Conservation (phyloP, 2,329 filamentous ascomycete genomes). For the Colletotrichum graminicola region DNA sequence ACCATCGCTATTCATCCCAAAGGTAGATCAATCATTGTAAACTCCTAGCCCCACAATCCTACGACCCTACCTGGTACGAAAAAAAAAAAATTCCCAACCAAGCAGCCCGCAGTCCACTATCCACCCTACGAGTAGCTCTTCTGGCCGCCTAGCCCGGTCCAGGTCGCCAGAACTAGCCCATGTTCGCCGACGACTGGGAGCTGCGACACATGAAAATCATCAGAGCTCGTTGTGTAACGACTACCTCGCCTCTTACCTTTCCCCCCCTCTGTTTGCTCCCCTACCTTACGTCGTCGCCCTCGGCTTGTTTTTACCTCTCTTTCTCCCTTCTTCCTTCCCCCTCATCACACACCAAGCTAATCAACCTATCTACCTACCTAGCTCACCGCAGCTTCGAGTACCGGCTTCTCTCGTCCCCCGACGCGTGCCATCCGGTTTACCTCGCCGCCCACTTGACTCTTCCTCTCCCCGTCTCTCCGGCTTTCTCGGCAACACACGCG, state of each 20-base stretch:
- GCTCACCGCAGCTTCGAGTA: conserved; percentile 8
- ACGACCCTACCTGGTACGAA: not conserved
- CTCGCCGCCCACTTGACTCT: not conserved
- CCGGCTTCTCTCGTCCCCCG: not conserved
- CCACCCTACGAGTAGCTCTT: conserved; percentile 9
- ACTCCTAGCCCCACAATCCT: conserved; percentile 37
- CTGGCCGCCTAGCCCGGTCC: conserved; percentile 8
- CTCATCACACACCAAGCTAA: not conserved
- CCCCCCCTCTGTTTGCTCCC: not conserved
- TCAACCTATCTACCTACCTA: not conserved
- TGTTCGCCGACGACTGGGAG: conserved; percentile 21
- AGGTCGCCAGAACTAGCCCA: conserved; percentile 23
- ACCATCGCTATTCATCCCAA: conserved; percentile 39
- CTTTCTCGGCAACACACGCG: not conserved
- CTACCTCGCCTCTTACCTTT: conserved; percentile 14
- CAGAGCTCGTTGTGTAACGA: conserved; percentile 27
- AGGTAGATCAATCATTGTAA: conserved; percentile 38
- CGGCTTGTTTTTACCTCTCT: not conserved
- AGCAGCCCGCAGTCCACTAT: not conserved
- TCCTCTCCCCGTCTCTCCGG: not conserved
- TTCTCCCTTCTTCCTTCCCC: not conserved
- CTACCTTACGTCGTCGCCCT: not conserved
- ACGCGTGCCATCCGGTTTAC: conserved; percentile 2
- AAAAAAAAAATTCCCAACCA: not conserved
- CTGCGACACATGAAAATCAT: conserved; percentile 41